Conservation (phyloP, 805 yeast genomes). For the Teunomyces panamensis region DNA sequence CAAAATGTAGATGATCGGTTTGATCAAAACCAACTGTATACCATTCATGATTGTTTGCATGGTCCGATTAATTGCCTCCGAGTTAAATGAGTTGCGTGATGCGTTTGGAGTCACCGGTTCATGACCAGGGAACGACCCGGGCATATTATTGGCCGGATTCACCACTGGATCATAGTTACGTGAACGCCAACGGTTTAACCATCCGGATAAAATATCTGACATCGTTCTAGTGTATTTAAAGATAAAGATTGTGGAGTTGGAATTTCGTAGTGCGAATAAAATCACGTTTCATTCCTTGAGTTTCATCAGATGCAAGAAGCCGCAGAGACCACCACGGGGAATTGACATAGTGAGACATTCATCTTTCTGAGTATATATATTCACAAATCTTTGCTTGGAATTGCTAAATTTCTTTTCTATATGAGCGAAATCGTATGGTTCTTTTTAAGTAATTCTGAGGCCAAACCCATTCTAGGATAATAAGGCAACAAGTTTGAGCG, state of each 20-base stretch:
- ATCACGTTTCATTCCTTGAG: not conserved
- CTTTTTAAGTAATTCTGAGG: too few relatives aligned
- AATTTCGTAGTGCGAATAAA: not conserved
- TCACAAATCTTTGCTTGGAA: too few relatives aligned
- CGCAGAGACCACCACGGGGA: too few relatives aligned
- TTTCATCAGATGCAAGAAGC: too few relatives aligned
- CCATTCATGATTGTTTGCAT: constrained; percentile 5
- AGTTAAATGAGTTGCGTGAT: constrained; percentile 14
- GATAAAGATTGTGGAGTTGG: not conserved
- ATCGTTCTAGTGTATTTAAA: not conserved
- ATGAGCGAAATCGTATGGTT: too few relatives aligned
- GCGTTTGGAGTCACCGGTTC: constrained; percentile 7
- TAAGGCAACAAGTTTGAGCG: too few relatives aligned
- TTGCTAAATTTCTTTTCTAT: too few relatives aligned
- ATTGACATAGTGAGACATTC: too few relatives aligned
- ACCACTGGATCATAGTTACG: constrained; percentile 2
- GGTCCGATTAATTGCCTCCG: constrained; percentile 12
- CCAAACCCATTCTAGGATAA: too few relatives aligned
- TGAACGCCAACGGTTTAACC: not conserved
- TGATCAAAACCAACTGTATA: constrained; percentile 16
- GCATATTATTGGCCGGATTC: constrained; percentile 11
- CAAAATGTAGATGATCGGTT: constrained; percentile 24
- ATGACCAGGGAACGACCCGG: constrained; percentile 20
- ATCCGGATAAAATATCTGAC: not conserved
- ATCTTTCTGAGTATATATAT: too few relatives aligned